Conservation (phyloP, 192 early-diverging fungal genomes). For the Coemansia sp. region DNA sequence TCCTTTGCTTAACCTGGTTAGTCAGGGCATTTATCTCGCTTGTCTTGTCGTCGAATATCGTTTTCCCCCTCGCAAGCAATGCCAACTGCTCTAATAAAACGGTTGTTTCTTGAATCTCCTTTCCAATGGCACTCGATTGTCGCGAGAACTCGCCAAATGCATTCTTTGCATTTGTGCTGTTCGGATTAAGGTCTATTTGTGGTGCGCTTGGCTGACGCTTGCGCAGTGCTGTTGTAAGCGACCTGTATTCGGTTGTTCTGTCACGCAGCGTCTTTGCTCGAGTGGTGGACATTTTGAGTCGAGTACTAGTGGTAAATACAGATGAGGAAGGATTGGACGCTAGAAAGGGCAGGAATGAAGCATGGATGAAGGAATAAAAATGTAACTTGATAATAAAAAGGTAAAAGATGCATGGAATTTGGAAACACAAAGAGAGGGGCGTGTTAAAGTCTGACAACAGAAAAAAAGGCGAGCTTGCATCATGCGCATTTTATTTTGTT, state of each 20-base stretch:
- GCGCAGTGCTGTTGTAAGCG: slow-evolving; percentile 74
- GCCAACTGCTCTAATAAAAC: slow-evolving; percentile 84
- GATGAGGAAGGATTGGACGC: slow-evolving; percentile 1
- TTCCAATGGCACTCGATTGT: slow-evolving; percentile 79
- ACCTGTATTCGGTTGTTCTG: slow-evolving; percentile 87
- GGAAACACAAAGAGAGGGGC: neutral
- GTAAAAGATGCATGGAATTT: slow-evolving; percentile 5
- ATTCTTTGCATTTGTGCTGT: slow-evolving; percentile 27
- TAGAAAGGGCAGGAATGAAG: neutral
- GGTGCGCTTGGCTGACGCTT: slow-evolving; percentile 37
- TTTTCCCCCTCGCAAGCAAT: slow-evolving; percentile 88
- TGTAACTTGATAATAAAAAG: neutral
- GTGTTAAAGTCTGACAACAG: neutral
- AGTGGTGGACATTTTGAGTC: slow-evolving; percentile 20
- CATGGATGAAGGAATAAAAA: neutral
- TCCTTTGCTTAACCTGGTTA: slow-evolving; percentile 91
- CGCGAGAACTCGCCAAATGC: slow-evolving; percentile 76
- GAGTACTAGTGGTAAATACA: neutral
- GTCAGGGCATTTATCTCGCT: slow-evolving; percentile 95
- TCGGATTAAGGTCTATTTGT: slow-evolving; percentile 21
- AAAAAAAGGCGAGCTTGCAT: neutral
- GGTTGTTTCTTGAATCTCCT: slow-evolving; percentile 84
- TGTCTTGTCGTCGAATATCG: slow-evolving; percentile 96
- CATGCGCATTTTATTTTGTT: no score
- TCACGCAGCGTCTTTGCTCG: slow-evolving; percentile 53